Conservation (phyloP, 192 early-diverging fungal genomes). For the Coemansia sp. region DNA sequence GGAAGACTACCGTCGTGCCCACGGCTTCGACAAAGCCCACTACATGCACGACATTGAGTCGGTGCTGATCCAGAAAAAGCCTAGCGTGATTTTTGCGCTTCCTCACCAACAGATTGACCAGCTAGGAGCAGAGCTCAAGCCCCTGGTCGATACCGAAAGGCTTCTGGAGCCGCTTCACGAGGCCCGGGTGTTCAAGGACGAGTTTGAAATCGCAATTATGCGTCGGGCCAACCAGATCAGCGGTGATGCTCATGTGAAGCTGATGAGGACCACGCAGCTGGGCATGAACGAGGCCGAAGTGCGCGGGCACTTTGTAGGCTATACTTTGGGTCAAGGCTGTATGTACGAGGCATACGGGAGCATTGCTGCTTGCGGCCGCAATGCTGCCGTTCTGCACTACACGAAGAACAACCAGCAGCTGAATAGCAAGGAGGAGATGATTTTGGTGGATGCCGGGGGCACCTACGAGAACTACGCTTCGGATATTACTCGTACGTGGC, state of each 20-base stretch:
- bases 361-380: conserved; percentile 76
- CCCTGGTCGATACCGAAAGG: conserved; percentile 17
- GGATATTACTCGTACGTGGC: conserved; percentile 89
- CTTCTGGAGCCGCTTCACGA: conserved; percentile 68
- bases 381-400: conserved; percentile 82
- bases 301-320: conserved; percentile 75
- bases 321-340: conserved; percentile 63
- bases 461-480: conserved; percentile 77
- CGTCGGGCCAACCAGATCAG: conserved; percentile 76
- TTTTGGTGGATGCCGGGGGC: conserved; percentile 86
- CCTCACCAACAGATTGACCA: conserved; percentile 45
- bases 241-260: conserved; percentile 69
- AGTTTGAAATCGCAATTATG: conserved; percentile 72
- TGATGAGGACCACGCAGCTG: conserved; percentile 66
- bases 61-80: conserved; percentile 45
- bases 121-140: conserved; percentile 19
- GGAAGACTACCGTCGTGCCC: conserved; percentile 53
- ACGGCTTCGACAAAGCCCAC: conserved; percentile 70
- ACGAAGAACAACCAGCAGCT: conserved; percentile 67
- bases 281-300: conserved; percentile 74
- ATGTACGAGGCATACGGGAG: conserved; percentile 79
- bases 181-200: conserved; percentile 76
- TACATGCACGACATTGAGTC: conserved; percentile 58
- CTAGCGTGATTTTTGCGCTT: conserved; percentile 55
- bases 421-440: conserved; percentile 51